A percentile compares a stretch with the other conserved stretches of the same genome.
phyloP scores from a whole-genome alignment of 805 yeast genomes.

The Metschnikowia arizonensis region DNA sequence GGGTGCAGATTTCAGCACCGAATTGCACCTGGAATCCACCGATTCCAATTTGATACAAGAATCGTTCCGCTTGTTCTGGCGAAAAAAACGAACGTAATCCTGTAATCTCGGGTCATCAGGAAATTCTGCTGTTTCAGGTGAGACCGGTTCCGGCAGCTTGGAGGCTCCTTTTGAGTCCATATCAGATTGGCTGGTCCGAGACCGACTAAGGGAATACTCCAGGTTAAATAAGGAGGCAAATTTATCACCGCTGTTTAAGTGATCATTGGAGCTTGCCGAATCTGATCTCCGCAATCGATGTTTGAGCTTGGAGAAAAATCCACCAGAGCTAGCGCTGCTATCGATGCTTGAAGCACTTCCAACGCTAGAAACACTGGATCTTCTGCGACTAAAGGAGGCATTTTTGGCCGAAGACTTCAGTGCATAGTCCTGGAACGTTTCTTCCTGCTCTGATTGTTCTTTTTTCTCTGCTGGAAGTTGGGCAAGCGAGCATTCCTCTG shows the following conservation, averaged over 20 bases:
- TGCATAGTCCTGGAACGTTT: constrained; percentile 1
- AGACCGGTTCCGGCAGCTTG: background rate
- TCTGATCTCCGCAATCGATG: constrained; percentile 25
- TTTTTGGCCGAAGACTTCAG: background rate
- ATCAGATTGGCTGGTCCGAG: background rate
- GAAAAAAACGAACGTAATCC: constrained; percentile 35
- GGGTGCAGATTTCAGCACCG: background rate
- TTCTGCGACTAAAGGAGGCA: constrained; percentile 13
- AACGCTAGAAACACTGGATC: constrained; percentile 18
- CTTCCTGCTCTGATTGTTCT: background rate
- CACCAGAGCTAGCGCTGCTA: constrained; percentile 16
- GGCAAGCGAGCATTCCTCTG: constrained; percentile 14
- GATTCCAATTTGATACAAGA: constrained; percentile 6
- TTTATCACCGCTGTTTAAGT: background rate
- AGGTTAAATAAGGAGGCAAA: background rate
- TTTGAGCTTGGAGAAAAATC: constrained; percentile 36
- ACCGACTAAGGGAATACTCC: constrained; percentile 2
- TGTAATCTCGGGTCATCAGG: constrained; percentile 31
- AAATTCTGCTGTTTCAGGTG: constrained; percentile 1
- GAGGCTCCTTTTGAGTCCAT: constrained; percentile 7
- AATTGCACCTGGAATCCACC: background rate
- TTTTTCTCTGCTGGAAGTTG: background rate
- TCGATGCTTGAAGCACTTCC: constrained; percentile 17
- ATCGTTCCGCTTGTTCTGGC: constrained; percentile 18
- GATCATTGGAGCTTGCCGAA: constrained; percentile 4